Evolutionary conservation across 1,284 basidiomycete species (phyloP), one percentile per base, ranked within the genome.

Genomic region (Hymenochaete sp.): DNA sequence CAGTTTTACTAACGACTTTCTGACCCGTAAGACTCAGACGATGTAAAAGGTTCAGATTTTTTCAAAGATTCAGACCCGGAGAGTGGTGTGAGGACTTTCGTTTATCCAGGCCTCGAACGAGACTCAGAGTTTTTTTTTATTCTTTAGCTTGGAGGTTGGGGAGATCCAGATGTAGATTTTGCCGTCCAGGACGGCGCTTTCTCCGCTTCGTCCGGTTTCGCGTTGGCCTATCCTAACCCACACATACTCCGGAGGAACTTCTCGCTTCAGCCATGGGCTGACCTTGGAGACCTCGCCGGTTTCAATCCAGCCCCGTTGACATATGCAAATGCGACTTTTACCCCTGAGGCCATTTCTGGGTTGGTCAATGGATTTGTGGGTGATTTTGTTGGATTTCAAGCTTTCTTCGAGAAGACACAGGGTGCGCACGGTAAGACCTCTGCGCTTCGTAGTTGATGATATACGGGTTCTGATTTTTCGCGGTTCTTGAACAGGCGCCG

Each of bases 111-210:
- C n/a, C n/a, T n/a, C n/a, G n/a, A n/a, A n/a, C n/a, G n/a, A n/a
- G n/a, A n/a, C n/a, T n/a, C n/a, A n/a, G n/a, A n/a, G n/a, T n/a
- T n/a, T n/a, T n/a, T n/a, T n/a, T n/a, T n/a, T n/a, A n/a, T n/a
- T n/a, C n/a, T n/a, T n/a, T n/a, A n/a, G 10, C 52, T 66, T 1
- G 64, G 65, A 19, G 63, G 65, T n/a, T 66, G 64, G 64, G 65
- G 65, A 11, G 57, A 61, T 45, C 59, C 58, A 2, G 38, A 51
- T 2, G 56, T 59, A 37, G 63, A 67, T 50, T 53, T 55, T 50
- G 41, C 48, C 11, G 60, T 66, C 7, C 51, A 55, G 1, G 55
- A 62, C 42, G 65, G 65, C 24, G 65, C 53, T 3, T 66, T 67
- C 50, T 50, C 53, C n/a, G n/a, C n/a, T n/a, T n/a, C n/a, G n/a